phyloP scores from a whole-genome alignment of 2,329 filamentous ascomycete genomes.

The Fusarium verticillioides region DNA sequence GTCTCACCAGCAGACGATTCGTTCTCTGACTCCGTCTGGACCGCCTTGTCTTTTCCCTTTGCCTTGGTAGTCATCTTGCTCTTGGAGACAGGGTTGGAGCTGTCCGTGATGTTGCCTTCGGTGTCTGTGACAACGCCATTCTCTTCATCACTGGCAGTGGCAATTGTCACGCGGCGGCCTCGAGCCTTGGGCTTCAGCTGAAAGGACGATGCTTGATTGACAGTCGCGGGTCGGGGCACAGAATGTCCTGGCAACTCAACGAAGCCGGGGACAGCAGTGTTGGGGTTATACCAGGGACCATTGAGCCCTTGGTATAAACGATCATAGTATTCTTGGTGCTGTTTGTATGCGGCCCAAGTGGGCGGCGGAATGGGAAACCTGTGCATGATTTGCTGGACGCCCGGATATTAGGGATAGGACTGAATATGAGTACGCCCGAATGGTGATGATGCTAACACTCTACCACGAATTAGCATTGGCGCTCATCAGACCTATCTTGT shows the following conservation, averaged over 20 bases:
- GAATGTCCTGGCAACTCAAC: neutral
- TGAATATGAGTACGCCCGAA: neutral
- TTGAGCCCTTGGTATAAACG: neutral
- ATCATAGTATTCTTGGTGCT: neutral
- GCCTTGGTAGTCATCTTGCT: constrained; percentile 20
- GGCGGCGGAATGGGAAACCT: constrained; percentile 2
- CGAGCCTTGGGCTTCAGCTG: neutral
- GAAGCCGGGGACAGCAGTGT: neutral
- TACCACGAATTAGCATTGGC: neutral
- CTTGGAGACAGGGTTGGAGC: neutral
- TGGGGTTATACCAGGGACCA: neutral
- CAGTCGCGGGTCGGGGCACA: neutral
- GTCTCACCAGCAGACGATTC: constrained; percentile 4
- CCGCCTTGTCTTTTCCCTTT: constrained; percentile 5
- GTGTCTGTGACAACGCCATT: neutral
- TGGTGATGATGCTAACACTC: neutral
- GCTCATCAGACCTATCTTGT: neutral
- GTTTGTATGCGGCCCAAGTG: constrained; percentile 14
- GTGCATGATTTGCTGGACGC: neutral
- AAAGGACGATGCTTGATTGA: neutral
- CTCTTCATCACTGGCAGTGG: constrained; percentile 5
- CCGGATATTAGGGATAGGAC: neutral
- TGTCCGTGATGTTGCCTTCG: neutral
- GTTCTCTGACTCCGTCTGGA: constrained; percentile 7
- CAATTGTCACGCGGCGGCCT: neutral